phyloP scores from a whole-genome alignment of 805 yeast genomes.

The Saccharomycopsis lassenensis region DNA sequence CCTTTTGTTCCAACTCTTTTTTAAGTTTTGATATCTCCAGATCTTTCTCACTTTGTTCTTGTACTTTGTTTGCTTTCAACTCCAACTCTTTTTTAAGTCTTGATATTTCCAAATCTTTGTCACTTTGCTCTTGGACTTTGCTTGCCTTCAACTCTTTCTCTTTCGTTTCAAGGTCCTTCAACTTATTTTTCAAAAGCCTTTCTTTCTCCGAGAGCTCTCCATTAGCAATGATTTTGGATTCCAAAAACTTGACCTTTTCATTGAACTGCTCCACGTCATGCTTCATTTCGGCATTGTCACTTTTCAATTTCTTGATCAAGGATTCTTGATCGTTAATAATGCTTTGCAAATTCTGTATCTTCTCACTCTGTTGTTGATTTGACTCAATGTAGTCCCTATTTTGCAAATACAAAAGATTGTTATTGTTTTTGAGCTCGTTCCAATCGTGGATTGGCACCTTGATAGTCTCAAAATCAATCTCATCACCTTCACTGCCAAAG shows the following conservation, averaged over 20 bases:
- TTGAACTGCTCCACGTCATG: constrained; percentile 6
- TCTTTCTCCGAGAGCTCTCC: neutral
- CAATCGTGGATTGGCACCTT: constrained; percentile 12
- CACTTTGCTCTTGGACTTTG: no score
- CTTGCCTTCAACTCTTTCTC: neutral
- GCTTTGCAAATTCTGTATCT: constrained; percentile 13
- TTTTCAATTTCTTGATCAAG: constrained; percentile 18
- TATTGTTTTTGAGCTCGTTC: constrained; percentile 17
- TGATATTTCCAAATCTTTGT: constrained; percentile 1
- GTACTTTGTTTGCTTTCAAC: no score
- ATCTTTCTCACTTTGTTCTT: no score
- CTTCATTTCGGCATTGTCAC: constrained; percentile 13
- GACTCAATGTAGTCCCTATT: constrained; percentile 18
- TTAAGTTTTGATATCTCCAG: neutral
- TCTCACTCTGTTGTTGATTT: neutral
- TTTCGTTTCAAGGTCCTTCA: constrained; percentile 1
- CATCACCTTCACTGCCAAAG: neutral
- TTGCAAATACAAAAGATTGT: constrained; percentile 19
- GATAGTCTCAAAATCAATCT: constrained; percentile 7
- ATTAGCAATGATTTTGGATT: neutral
- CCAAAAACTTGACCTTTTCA: constrained; percentile 7
- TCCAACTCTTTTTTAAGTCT: neutral
- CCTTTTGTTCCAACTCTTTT: neutral
- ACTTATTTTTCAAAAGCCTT: neutral
- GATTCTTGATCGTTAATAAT: constrained; percentile 15